phyloP scores from a whole-genome alignment of 345 rosid species.

The Limnanthes douglasii region DNA sequence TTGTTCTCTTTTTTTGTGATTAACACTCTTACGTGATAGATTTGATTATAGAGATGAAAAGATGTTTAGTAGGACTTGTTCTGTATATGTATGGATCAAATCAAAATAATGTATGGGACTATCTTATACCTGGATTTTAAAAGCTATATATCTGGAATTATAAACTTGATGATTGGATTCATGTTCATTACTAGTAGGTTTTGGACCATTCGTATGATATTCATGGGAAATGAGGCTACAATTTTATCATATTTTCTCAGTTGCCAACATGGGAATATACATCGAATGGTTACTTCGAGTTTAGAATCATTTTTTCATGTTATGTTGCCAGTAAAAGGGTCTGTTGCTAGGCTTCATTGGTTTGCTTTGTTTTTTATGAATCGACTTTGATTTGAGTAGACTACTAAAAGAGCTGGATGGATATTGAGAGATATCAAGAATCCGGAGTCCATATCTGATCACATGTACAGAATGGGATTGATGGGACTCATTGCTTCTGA shows the following conservation, averaged over 20 bases:
- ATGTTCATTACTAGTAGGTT: too few species aligned
- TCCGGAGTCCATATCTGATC: conserved; percentile 88
- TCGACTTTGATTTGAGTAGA: conserved; percentile 18
- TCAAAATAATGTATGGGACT: too few species aligned
- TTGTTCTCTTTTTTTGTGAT: too few species aligned
- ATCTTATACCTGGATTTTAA: too few species aligned
- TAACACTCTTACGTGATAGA: too few species aligned
- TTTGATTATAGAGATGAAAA: too few species aligned
- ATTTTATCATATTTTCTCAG: not conserved
- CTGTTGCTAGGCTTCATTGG: not conserved
- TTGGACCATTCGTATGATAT: too few species aligned
- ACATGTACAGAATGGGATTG: conserved; percentile 93
- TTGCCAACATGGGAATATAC: not conserved
- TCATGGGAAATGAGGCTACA: not conserved
- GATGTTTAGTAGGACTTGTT: too few species aligned
- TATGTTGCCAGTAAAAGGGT: not conserved
- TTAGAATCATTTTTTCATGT: conserved; percentile 1
- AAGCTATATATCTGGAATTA: not conserved
- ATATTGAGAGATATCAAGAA: conserved; percentile 46
- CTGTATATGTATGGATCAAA: too few species aligned
- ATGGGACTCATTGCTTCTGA: conserved; percentile 74
- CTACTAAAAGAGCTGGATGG: conserved; percentile 94
- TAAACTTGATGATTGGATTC: not conserved
- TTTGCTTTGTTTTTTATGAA: not conserved
- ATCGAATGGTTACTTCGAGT: not conserved